A percentile compares a stretch with the other conserved stretches of the same genome.
Conservation (phyloP, 2,329 filamentous ascomycete species). For the Pezicula carpinea region DNA sequence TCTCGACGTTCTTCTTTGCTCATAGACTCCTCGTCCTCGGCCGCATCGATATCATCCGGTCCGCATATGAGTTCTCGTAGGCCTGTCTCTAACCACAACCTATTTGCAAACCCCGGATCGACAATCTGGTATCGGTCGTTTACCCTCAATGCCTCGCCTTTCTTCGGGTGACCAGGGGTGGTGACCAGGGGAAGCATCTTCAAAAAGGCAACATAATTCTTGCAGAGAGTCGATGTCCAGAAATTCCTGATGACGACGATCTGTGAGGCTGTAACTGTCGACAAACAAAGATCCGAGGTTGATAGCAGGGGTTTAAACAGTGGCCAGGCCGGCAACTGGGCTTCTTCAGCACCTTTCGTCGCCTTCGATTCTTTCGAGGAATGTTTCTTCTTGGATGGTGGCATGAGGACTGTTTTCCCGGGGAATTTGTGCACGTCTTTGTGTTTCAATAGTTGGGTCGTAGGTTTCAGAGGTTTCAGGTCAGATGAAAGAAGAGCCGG, state of each 20-base stretch:
- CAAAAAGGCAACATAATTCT: conserved; percentile 59
- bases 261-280: conserved; percentile 50
- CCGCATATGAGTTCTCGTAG: conserved; percentile 49
- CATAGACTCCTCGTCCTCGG: conserved; percentile 21
- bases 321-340: conserved; percentile 53
- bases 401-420: conserved; percentile 6
- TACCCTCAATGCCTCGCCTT: conserved; percentile 66
- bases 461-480: neutral
- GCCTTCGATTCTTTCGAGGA: conserved; percentile 12
- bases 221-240: conserved; percentile 58
- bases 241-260: conserved; percentile 60
- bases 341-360: too few relatives aligned
- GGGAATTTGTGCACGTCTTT: neutral
- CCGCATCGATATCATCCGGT: conserved; percentile 9
- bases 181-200: conserved; percentile 54
- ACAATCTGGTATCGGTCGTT: conserved; percentile 87
- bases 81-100: conserved; percentile 73
- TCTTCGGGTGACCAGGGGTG: conserved; percentile 61
- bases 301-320: conserved; percentile 52
- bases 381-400: conserved; percentile 15
- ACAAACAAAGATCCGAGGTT: conserved; percentile 47
- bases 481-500: neutral
- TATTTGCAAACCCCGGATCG: conserved; percentile 68
- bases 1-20: conserved; percentile 20
- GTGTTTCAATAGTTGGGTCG: conserved; percentile 1